Evolutionary conservation across 805 yeast species (phyloP).

Genomic region (Schwanniomyces sp.): DNA sequence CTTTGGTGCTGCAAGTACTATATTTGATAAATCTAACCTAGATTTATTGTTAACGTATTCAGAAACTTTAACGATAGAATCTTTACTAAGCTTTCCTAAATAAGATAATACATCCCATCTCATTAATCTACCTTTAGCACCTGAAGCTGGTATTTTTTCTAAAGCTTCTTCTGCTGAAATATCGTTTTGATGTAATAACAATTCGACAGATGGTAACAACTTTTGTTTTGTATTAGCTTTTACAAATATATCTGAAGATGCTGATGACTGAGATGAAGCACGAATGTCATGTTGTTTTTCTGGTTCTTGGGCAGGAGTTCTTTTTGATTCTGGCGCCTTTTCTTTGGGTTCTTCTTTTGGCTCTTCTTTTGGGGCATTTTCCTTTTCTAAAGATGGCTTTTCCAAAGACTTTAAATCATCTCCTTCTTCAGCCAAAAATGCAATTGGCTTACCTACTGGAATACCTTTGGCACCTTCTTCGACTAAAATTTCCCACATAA

Average conservation of each 20-base stretch:
- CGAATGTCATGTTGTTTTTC: constrained; percentile 5
- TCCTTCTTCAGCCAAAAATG: constrained; percentile 81
- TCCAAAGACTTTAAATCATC: constrained; percentile 73
- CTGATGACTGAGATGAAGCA: constrained; percentile 8
- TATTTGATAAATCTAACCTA: constrained; percentile 71
- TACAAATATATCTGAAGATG: constrained; percentile 14
- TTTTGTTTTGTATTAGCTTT: constrained; percentile 67
- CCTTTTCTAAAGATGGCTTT: constrained; percentile 48
- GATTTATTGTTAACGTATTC: constrained; percentile 54
- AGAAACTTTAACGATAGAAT: constrained; percentile 53
- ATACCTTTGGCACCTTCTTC: constrained; percentile 77
- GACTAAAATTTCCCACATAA: constrained; percentile 70
- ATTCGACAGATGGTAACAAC: constrained; percentile 76
- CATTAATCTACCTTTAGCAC: constrained; percentile 83
- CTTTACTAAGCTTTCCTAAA: constrained; percentile 67
- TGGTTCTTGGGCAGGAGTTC: constrained; percentile 11
- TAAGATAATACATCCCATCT: constrained; percentile 91
- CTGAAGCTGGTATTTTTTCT: constrained; percentile 73
- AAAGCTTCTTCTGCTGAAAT: constrained; percentile 73
- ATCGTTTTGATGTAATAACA: constrained; percentile 58
- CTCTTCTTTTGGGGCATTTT: constrained; percentile 17
- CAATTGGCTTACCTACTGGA: constrained; percentile 88
- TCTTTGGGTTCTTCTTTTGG: constrained; percentile 5
- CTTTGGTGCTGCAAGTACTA: constrained; percentile 45
- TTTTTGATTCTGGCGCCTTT: constrained; percentile 15